phyloP scores from a whole-genome alignment of 2,329 filamentous ascomycete genomes.

The Intubia oerlemansii region DNA sequence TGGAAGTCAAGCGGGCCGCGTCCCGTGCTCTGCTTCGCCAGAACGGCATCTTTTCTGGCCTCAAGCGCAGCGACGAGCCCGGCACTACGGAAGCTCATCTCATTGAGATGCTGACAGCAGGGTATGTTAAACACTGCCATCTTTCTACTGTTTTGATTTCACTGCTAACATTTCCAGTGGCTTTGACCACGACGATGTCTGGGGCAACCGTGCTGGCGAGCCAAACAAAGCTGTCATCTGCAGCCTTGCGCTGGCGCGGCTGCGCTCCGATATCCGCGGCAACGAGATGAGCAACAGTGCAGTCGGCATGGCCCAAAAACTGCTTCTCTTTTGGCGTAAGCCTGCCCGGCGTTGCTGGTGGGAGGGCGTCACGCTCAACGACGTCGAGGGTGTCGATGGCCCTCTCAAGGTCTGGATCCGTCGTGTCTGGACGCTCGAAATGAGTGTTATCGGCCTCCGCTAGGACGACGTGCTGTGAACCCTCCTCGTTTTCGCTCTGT shows the following conservation, averaged over 20 bases:
- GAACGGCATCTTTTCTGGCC: conserved; percentile 84
- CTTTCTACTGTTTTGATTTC: conserved; percentile 5
- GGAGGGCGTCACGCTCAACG: conserved; percentile 84
- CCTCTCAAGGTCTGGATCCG: conserved; percentile 96
- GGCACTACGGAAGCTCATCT: conserved; percentile 95
- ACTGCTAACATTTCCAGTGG: conserved; percentile 33
- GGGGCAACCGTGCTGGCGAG: conserved; percentile 94
- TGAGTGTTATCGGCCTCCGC: conserved; percentile 79
- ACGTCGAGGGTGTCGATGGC: conserved; percentile 77
- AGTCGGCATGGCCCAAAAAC: conserved; percentile 95
- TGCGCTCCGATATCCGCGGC: conserved; percentile 81
- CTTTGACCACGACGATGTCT: conserved; percentile 86
- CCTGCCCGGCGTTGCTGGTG: conserved; percentile 95
- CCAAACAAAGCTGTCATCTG: conserved; percentile 98
- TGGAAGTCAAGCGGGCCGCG: conserved; percentile 84
- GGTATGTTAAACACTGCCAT: conserved; percentile 31
- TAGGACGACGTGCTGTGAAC: too few relatives aligned
- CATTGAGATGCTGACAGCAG: conserved; percentile 97
- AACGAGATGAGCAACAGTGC: conserved; percentile 54
- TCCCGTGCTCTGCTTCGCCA: conserved; percentile 72
- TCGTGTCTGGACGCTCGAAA: conserved; percentile 95
- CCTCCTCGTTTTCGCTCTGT: too few relatives aligned
- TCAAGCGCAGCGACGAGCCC: conserved; percentile 86
- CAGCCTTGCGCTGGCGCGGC: conserved; percentile 76
- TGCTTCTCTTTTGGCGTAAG: conserved; percentile 94